A percentile compares a stretch with the other conserved stretches of the same genome.
phyloP scores from a whole-genome alignment of 2,329 filamentous ascomycete species.

The Claviceps fusiformis region DNA sequence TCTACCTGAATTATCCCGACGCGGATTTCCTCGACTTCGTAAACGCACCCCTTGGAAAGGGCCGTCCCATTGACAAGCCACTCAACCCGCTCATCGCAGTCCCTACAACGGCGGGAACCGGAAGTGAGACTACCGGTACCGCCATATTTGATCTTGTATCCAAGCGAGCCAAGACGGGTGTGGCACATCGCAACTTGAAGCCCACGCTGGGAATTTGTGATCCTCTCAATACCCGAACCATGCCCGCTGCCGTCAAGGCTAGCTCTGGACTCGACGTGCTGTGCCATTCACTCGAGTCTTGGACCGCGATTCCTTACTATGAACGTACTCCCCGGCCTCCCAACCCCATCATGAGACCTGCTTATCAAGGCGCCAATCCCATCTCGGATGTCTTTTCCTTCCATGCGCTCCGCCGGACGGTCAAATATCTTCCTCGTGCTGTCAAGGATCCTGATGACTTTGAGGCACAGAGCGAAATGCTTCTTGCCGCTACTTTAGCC shows the following conservation, averaged over 20 bases:
- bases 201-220: constrained; percentile 81
- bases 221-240: constrained; percentile 83
- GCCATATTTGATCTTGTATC: constrained; percentile 93
- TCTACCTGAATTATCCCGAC: constrained; percentile 82
- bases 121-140: constrained; percentile 90
- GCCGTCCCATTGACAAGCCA: constrained; percentile 57
- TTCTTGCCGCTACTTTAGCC: constrained; percentile 83
- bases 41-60: constrained; percentile 83
- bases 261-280: constrained; percentile 87
- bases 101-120: constrained; percentile 72
- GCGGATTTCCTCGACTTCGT: constrained; percentile 96
- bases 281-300: constrained; percentile 89
- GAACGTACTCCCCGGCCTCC: constrained; percentile 71
- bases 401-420: constrained; percentile 65
- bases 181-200: constrained; percentile 90
- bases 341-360: constrained; percentile 82
- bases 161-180: constrained; percentile 85
- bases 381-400: constrained; percentile 96
- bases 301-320: constrained; percentile 92
- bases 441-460: constrained; percentile 79
- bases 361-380: constrained; percentile 94
- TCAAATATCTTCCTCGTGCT: constrained; percentile 84
- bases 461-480: constrained; percentile 91
- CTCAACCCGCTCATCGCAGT: constrained; percentile 69
- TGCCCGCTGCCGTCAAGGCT: constrained; percentile 89